Evolutionary conservation across 345 rosid species (phyloP).

Genomic region (Toxicodendron radicans): DNA sequence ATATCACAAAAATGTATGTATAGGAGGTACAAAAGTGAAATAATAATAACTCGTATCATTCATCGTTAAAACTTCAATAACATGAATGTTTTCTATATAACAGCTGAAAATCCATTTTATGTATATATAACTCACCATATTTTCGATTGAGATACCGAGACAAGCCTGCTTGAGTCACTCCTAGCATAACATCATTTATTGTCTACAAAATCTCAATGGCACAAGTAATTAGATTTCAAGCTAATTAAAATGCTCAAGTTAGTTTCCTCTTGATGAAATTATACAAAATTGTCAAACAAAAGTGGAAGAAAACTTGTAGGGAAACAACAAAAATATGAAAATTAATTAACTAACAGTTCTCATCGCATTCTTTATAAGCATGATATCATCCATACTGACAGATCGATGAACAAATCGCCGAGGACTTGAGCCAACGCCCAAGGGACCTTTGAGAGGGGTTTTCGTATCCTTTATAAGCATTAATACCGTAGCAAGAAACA

Average conservation of each 20-base stretch:
- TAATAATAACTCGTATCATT: not conserved
- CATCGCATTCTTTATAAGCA: conserved; percentile 31
- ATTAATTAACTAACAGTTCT: conserved; percentile 24
- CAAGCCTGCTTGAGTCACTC: conserved; percentile 42
- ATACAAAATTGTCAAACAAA: too few relatives aligned
- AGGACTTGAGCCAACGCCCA: conserved; percentile 18
- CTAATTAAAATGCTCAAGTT: too few relatives aligned
- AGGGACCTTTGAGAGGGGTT: conserved; percentile 32
- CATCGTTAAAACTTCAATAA: not conserved
- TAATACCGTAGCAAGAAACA: conserved; percentile 25
- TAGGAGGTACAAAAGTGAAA: too few relatives aligned
- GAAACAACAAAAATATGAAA: not conserved
- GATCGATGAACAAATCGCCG: conserved; percentile 32
- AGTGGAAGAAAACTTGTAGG: too few relatives aligned
- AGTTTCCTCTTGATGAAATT: too few relatives aligned
- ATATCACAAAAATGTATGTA: too few relatives aligned
- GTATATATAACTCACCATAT: conserved; percentile 25
- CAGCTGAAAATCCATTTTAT: too few relatives aligned
- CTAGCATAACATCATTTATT: conserved; percentile 38
- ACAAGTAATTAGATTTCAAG: not conserved
- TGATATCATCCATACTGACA: conserved; percentile 33
- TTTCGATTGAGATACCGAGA: conserved; percentile 39
- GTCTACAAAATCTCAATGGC: conserved; percentile 27
- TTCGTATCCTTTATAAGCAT: conserved; percentile 27
- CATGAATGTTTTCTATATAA: not conserved